These are phyloP conservation scores for Trypanosoma congolense DNA, from an alignment of 208 protist species.

Conservation along the genomic window DNA sequence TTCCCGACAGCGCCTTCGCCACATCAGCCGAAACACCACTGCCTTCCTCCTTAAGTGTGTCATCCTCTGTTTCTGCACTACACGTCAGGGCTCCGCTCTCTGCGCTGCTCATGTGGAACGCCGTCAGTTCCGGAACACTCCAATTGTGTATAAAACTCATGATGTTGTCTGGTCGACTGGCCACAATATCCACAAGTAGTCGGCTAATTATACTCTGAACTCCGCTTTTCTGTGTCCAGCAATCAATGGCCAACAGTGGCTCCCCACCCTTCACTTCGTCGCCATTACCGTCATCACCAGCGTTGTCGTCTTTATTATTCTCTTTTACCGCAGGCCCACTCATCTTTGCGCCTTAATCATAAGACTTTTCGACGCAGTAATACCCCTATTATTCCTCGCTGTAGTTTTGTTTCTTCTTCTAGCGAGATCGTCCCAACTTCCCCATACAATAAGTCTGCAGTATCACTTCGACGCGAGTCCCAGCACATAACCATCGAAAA, in stretches of 20 bases:
- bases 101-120: background rate
- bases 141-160: conserved; percentile 19
- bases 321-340: background rate
- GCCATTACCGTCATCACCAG: background rate
- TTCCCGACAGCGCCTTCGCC: too few species aligned
- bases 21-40: background rate
- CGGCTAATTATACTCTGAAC: conserved; percentile 6
- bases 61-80: background rate
- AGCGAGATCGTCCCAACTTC: too few species aligned
- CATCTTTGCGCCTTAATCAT: background rate
- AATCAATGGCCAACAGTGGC: conserved; percentile 6
- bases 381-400: too few species aligned
- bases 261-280: background rate
- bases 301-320: background rate
- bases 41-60: background rate
- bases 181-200: conserved; percentile 14
- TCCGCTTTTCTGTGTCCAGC: conserved; percentile 10
- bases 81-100: background rate
- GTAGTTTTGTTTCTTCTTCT: too few species aligned
- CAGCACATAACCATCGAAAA: too few species aligned
- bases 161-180: conserved; percentile 8
- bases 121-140: conserved; percentile 2
- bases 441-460: too few species aligned
- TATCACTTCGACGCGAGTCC: too few species aligned
- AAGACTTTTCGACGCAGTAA: background rate